Base-by-base conservation (phyloP, 75 land plant species). In the Cunninghamia lanceolata region DNA sequence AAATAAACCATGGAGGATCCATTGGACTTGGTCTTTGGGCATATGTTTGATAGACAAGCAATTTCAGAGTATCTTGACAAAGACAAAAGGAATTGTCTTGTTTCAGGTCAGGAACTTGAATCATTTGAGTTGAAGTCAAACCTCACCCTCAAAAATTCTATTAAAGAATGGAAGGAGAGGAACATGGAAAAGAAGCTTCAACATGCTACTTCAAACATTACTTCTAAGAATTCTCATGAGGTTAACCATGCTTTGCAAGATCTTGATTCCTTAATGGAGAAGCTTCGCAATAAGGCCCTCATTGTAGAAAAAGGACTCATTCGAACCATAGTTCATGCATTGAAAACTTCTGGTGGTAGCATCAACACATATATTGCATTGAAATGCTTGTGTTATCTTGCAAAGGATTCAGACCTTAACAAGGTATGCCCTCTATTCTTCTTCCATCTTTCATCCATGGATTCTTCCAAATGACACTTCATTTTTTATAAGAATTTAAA, bases 101-200 rank as follows among this genome's bases (percentile, higher is more conserved):
- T 21, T 30, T 88, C 86, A 28, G 30, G 83, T 16, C 7, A 77
- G 45, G 84, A 73, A 79, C 89, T 85, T 40, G 30, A 8, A 25
- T 46, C 79, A 38, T 1, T 73, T 59, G 73, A 70, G 53, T 50
- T 88, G 21, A 88, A 66, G 38, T 84, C 89, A 25, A 88, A 88
- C 39, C 19, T 71, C 40, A 35, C 54, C 7, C 89, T 88, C 32
- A 76, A 84, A n/a, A 85, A 38, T 56, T 85, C 89, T n/a, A 82
- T 88, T n/a, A 82, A 85, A 71, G 86, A 85, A 82, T 88, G 89
- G 89, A 85, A 85, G 83, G 76, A 88, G 45, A 46, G 89, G 38
- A 63, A 85, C 1, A 85, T 82, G 81, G 89, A 88, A 14, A n/a
- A 11, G 0, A 85, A 71, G 66, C 75, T 88, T 56, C 80, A 82